Evolutionary conservation across 306 rosid genomes (phyloP), one percentile per base, ranked within the genome.

Genomic region (Arachis hypogaea): DNA sequence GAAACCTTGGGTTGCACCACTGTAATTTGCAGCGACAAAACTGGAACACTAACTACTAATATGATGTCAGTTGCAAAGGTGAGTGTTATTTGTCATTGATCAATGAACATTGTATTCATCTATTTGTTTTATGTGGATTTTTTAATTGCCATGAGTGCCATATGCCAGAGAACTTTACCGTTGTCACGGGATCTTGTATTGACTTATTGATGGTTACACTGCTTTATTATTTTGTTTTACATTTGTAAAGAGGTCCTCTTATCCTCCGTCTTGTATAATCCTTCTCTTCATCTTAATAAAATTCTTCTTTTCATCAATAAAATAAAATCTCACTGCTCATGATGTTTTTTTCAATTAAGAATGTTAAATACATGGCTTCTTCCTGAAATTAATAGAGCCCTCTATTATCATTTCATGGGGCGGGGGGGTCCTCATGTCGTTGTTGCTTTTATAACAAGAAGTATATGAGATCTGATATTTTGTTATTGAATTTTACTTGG

Each of bases 1-100:
- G 98, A 94, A 87, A 94, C 98, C 59, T 82, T 94, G 79, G 98
- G 98, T 74, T 94, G 98, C 80, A 94, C 98, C 66, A 94, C 98
- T 47, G 98, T 94, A 75, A 94, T 94, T 71, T 94, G 98, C 84
- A 91, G 97, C 72, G 98, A 94, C 85, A 94, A 94, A 85, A 94
- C 98, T 47, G 98, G 98, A 79, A 94, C 98, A 59, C 80, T 94
- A 76, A 94, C 98, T 29, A 94, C 98, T 65, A 94, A 94, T 85
- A 91, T 91, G 97, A 94, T 94, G 97, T 91, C 98, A 71, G 97
- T 82, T 29, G 86, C 90, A 3, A 94, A 94, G 97, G 97, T 91
- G 76, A 82, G 63, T 49, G 73, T 69, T 69, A 62, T 56, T 45
- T 41, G 64, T 28, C 55, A 71, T 50, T 57, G 49, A 69, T 1